Conservation (phyloP, 768 basidiomycete species). For the Mycena filopes region DNA sequence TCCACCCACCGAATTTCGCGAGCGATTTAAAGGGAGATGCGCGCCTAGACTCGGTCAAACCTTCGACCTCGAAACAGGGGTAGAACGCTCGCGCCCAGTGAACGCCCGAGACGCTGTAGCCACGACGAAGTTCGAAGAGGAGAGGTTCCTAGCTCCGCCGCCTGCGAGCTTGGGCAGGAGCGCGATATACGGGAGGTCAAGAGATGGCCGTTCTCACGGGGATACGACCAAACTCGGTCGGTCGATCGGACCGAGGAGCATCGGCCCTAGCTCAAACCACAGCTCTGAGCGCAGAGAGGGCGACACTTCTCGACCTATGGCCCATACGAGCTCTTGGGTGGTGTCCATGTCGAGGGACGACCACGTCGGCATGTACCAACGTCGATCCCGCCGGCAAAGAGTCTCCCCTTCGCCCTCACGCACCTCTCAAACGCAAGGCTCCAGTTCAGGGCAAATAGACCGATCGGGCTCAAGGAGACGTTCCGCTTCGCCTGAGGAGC, state of each 20-base stretch:
- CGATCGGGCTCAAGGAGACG: no score
- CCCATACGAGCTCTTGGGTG: neutral
- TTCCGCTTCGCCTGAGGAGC: no score
- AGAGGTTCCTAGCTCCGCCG: neutral
- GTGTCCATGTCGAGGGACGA: neutral
- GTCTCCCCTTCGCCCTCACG: no score
- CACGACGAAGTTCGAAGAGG: neutral
- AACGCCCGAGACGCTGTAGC: neutral
- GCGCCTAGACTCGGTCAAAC: neutral
- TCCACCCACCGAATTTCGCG: neutral
- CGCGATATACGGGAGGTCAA: no score
- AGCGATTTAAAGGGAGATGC: slow-evolving; percentile 2
- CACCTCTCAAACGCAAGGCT: no score
- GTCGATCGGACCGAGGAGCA: neutral
- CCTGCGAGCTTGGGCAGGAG: neutral
- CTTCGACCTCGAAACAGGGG: neutral
- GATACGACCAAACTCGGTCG: neutral
- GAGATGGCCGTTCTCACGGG: neutral
- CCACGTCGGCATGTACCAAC: neutral
- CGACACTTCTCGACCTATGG: neutral
- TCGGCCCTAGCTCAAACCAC: neutral
- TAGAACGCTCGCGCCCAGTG: neutral
- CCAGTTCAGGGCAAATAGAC: no score
- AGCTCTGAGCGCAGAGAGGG: neutral
- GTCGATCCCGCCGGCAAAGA: neutral